Conservation (phyloP, 164 flowering plant genomes). For the Akebia trifoliata region DNA sequence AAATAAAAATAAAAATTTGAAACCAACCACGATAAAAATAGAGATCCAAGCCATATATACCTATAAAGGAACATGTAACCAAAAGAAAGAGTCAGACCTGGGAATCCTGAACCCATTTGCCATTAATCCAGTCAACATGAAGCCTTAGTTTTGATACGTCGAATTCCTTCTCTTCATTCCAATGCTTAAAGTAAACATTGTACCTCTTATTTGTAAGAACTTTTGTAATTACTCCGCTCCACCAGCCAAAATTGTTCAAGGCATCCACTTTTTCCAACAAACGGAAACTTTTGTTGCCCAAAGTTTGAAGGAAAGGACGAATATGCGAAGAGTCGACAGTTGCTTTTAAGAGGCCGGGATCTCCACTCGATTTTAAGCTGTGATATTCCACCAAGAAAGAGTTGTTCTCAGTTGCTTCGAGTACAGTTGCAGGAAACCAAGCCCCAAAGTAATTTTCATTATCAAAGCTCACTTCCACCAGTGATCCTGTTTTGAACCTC, state of each 20-base stretch:
- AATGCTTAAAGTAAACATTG: conserved; percentile 28
- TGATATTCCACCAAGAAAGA: conserved; percentile 23
- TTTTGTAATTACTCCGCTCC: conserved; percentile 40
- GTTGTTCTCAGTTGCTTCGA: conserved; percentile 14
- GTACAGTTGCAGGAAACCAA: conserved; percentile 33
- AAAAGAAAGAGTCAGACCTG: conserved; percentile 19
- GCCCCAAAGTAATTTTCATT: conserved; percentile 13
- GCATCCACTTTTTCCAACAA: conserved; percentile 43
- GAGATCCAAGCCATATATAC: background rate
- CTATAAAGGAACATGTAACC: background rate
- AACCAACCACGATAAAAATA: too few species aligned
- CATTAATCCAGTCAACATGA: conserved; percentile 39
- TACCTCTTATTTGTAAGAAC: conserved; percentile 28
- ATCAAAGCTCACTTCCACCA: conserved; percentile 25
- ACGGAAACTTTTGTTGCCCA: conserved; percentile 18
- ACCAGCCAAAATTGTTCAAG: conserved; percentile 32
- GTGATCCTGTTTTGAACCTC: conserved; percentile 12
- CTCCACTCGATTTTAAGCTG: conserved; percentile 5
- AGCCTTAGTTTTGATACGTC: conserved; percentile 30
- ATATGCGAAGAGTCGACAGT: conserved; percentile 28
- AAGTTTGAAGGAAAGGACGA: conserved; percentile 35
- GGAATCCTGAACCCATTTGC: conserved; percentile 32
- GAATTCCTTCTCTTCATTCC: conserved; percentile 24
- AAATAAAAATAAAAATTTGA: too few species aligned
- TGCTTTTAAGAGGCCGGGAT: conserved; percentile 3